Conservation (phyloP, 2,329 filamentous ascomycete species). For the Aspergillus uvarum region DNA sequence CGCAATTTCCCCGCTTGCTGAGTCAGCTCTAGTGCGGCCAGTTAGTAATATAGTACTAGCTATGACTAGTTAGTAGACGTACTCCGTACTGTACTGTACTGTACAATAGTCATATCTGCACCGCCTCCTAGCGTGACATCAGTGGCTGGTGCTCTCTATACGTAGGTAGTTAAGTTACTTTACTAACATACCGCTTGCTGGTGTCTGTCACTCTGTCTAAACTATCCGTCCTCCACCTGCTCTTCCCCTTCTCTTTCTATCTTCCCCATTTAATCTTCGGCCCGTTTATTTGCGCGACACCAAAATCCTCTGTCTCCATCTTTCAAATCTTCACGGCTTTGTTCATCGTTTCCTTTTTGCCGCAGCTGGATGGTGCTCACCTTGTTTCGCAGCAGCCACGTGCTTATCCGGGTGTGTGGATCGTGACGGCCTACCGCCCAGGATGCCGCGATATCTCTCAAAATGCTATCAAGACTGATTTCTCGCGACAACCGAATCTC, state of each 20-base stretch:
- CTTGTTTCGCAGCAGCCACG: not conserved
- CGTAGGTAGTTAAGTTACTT: not conserved
- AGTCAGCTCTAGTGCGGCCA: not conserved
- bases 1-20: constrained; percentile 16
- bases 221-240: not conserved
- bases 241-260: not conserved
- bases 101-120: not conserved
- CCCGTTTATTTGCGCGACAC: not conserved
- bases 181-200: too few relatives aligned
- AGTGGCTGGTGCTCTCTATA: not conserved
- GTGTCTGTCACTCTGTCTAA: not conserved
- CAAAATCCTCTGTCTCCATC: not conserved
- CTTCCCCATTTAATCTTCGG: too few relatives aligned
- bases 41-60: too few relatives aligned
- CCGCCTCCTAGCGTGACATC: constrained; percentile 12
- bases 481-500: constrained; percentile 22
- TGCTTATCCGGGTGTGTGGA: not conserved
- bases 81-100: not conserved
- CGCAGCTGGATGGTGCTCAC: not conserved
- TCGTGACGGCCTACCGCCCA: constrained; percentile 14
- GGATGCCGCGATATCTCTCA: constrained; percentile 28
- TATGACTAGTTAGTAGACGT: too few relatives aligned
- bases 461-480: constrained; percentile 27
- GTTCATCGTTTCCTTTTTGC: not conserved
- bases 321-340: not conserved